Base-by-base conservation (phyloP, 2,329 filamentous ascomycete species). In the Plectosphaerella plurivora region DNA sequence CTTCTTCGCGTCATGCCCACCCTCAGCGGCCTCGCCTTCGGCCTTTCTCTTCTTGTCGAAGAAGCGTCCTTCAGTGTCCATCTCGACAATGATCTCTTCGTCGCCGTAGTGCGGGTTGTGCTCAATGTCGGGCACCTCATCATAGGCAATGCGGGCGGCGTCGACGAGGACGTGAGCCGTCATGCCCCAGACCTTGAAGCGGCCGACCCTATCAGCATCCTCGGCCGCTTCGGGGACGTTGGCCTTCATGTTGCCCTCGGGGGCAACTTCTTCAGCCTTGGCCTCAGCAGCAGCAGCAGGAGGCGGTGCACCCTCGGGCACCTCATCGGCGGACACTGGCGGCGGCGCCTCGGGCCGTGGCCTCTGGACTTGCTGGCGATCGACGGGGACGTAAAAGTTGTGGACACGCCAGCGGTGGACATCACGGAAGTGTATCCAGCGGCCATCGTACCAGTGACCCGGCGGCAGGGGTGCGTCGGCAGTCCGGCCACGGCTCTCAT, bases 171-270 rank as follows among this genome's bases (percentile, higher is more conserved):
- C 93, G 50, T 91, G 77, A 3, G 91, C 93, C 50, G 93, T 97
- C 90, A 97, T 93, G 15, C 93, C 93, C 81, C 92, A 97, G 5
- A 97, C 91, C 60, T 88, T 85, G 70, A 94, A 96, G 37, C 88
- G 76, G 3, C 74, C 74, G 4, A 69, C 64, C 11, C 70, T 67
- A 54, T 78, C 72, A 55, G 73, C 64, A 45, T 73, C 74, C 57
- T 78, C 73, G 53, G 81, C 73, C 55, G 68, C 62, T 54, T 73
- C 71, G 4, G 68, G 69, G 46, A 74, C 62, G 42, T 72, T 68
- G 50, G 73, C 71, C 65, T 82, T 69, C 41, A 65, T 71, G 42
- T 56, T 48, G 18, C 65, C 47, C 7, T 20, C 41, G n/a, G 41
- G 37, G 10, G 14, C 16, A 5, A 53, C 55, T 33, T 4, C 28